Base-by-base conservation (phyloP, 352 stramenopile species). In the Globisporangium cystogenes region DNA sequence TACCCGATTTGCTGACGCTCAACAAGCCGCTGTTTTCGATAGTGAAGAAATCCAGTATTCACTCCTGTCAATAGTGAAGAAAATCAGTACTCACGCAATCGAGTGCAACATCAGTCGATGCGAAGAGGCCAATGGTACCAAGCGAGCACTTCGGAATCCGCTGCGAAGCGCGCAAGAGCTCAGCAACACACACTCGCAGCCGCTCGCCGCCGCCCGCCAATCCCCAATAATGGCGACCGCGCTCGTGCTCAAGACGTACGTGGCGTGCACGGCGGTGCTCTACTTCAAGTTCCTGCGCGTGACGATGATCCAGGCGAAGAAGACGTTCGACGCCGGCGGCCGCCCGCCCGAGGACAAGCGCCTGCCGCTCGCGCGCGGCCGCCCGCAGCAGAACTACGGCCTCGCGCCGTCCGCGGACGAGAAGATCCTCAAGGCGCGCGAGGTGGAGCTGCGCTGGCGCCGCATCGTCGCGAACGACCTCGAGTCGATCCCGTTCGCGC, bases 271-370 rank as follows among this genome's bases (percentile, higher is more conserved):
- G n/a, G 51, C 65, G 26, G 50, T 87, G 48, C 69, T 90, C 27
- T 90, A 81, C 67, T 41, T 83, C 68, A 91, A 91, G 68, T 89
- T 87, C 62, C 42, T 89, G 52, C 64, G 75, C 37, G 65, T 62
- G 21, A 75, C 72, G 23, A 57, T 62, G 11, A 72, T 87, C 29
- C 74, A 87, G 44, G 74, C 60, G 40, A 67, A 48, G 33, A 85
- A 85, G 55, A 88, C 71, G 7, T 88, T 83, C 53, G 60, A 68
- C 36, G 60, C 72, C 2, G 76, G 74, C 11, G 65, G 56, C 4
- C 74, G 74, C 7, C 59, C 74, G 16, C 73, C 76, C 20, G 76
- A 87, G 55, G 76, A 85, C 62, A 71, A 65, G 46, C 47, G 50
- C 39, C 59, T 86, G 14, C 45, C 36, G 11, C 26, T 64, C 21